A percentile compares a stretch with the other conserved stretches of the same genome.
Conservation (phyloP, 805 yeast species). For the Kodamaea hsintzibuensis region DNA sequence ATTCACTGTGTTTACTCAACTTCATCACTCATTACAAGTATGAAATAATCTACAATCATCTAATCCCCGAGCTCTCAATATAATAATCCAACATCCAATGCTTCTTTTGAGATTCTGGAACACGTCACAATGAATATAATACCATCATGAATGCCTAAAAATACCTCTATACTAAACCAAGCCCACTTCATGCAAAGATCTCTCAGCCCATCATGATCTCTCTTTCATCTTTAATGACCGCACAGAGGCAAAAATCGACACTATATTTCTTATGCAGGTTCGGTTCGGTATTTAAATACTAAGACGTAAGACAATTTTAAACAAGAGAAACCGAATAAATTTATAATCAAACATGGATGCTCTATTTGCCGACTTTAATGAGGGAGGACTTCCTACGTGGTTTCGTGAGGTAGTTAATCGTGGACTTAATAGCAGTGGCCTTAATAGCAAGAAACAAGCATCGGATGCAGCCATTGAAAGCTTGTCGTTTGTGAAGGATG, state of each 20-base stretch:
- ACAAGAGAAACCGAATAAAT: not conserved
- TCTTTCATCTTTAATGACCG: not conserved
- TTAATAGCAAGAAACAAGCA: slow-evolving; percentile 27
- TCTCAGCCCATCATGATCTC: not conserved
- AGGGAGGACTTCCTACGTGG: slow-evolving; percentile 32
- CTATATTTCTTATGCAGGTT: not conserved
- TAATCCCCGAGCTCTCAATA: not conserved
- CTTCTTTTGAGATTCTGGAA: not conserved
- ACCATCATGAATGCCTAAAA: not conserved
- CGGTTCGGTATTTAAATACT: not conserved
- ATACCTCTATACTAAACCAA: not conserved
- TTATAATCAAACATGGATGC: slow-evolving; percentile 9
- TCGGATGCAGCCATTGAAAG: slow-evolving; percentile 42
- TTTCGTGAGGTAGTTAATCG: slow-evolving; percentile 35
- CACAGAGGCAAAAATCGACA: not conserved
- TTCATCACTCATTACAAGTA: not conserved
- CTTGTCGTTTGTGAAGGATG: slow-evolving; percentile 23
- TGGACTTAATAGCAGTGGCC: slow-evolving; percentile 33
- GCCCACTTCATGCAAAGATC: not conserved
- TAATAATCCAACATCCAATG: too few relatives aligned
- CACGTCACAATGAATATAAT: not conserved
- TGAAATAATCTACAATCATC: not conserved
- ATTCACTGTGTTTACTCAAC: not conserved
- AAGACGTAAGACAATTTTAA: not conserved
- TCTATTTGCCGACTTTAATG: slow-evolving; percentile 4